Evolutionary conservation across 306 rosid species (phyloP), one percentile per base, ranked within the genome.

Genomic region (Herpetospermum pedunculosum): DNA sequence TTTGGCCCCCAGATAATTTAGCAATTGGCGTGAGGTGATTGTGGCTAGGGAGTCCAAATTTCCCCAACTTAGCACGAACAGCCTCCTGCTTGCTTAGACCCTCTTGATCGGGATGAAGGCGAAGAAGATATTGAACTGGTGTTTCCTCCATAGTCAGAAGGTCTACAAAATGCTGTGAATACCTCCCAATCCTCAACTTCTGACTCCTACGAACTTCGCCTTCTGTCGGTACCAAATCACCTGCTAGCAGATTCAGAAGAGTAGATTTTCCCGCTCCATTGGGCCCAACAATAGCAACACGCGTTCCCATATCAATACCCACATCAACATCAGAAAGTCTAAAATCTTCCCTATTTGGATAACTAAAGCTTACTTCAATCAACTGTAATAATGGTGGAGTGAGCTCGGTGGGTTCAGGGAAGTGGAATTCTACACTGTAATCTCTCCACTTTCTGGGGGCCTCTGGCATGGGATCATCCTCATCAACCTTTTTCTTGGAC

Each of bases 41-140:
- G 80, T 88, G 88, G 82, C 92, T 86, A 25, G 90, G 90, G 48
- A 88, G 84, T 47, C 90, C 93, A 78, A 77, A 88, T 76, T 86
- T 88, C n/a, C 92, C 90, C 28, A 82, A 82, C 65, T 85, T 88
- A 76, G 89, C 89, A 43, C 88, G 82, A 30, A 86, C 86, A 47
- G 90, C 89, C 81, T 89, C 95, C 77, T 89, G 91, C 89, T 87
- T 89, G 79, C 95, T 89, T 26, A 83, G 81, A 47, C 96, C 92
- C 79, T 87, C 96, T 71, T 89, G 96, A 21, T 87, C 85, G 0
- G 91, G 90, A 78, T 89, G 90, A 63, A 87, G 90, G 54, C 87
- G 88, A 41, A 89, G 88, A 77, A 88, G 87, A 75, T 86, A 89
- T 78, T 85, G 86, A 60, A 86, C 88, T 3, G 84, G 85, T 19